Base-by-base conservation (phyloP, 176 grass and related monocot genomes). In the Chrysopogon serrulatus region DNA sequence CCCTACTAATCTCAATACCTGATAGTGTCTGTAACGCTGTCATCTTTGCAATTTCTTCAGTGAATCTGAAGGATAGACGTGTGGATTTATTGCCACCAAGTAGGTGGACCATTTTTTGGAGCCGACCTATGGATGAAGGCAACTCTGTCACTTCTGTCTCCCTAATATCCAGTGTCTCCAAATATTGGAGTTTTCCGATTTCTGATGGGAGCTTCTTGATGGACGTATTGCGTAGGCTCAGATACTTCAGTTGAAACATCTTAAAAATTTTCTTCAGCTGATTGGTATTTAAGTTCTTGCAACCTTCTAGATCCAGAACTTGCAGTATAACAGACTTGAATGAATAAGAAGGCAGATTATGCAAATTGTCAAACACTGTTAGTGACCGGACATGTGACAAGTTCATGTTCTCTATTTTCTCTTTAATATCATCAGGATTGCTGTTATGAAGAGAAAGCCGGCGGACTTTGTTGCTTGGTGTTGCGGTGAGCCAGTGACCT, bases 251-350 rank as follows among this genome's bases (percentile, higher is more conserved):
- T 1, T 71, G 79, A 6, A 31, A 43, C 67, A 71, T 71, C 24
- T 57, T 82, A 4, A 15, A 71, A 14, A 71, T 23, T 34, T 64
- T 79, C 0, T 1, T 0, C 3, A 65, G 59, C 7, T 65, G 60
- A 9, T 5, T 32, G 4, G 2, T 8, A 8, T 0, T 31, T 14
- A 79, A 14, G 5, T 5, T 13, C 16, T 42, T 70, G 35, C 80
- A 82, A 72, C 80, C 66, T 44, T 71, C 79, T 0, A 82, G 67
- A 33, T 82, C 80, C 67, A 82, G 2, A 2, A 82, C 67, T 27
- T 82, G 66, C 4, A 82, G 17, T 42, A 82, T 72, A 2, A 1
- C 23, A 30, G 5, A 63, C 21, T 79, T 79, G 21, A 49, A 36
- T 16, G 42, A 35, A 67, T 1, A 34, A 31, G 57, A 64, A 12